Evolutionary conservation across 2,329 filamentous ascomycete genomes (phyloP).

Genomic region (Colletotrichum limetticola): DNA sequence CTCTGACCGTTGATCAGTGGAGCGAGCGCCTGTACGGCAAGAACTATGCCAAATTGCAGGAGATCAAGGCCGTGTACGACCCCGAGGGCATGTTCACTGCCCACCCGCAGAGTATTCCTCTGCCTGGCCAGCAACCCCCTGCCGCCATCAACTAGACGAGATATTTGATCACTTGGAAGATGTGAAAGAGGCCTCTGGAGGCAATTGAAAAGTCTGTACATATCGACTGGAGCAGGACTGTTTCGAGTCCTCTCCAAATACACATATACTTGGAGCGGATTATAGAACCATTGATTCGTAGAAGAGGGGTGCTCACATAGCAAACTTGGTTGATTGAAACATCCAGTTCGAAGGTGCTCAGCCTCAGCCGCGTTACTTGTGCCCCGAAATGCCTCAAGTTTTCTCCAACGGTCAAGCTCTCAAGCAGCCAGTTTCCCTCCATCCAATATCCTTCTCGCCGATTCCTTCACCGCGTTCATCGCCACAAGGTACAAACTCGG

Average conservation of each 20-base stretch:
- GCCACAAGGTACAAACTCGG: slow-evolving; percentile 56
- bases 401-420: background rate
- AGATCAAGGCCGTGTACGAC: slow-evolving; percentile 33
- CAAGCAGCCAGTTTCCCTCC: slow-evolving; percentile 33
- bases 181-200: too few species aligned
- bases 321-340: background rate
- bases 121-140: slow-evolving; percentile 27
- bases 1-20: slow-evolving; percentile 29
- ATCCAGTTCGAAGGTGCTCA: background rate
- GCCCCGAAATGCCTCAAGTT: background rate
- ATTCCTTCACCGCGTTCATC: slow-evolving; percentile 49
- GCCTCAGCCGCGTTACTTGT: background rate
- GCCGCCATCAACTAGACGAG: slow-evolving; percentile 15
- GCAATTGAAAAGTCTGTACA: background rate
- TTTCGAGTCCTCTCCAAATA: background rate
- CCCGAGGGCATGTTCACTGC: slow-evolving; percentile 36
- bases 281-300: background rate
- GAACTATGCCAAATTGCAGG: slow-evolving; percentile 31
- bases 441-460: slow-evolving; percentile 44
- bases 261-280: background rate
- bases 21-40: slow-evolving; percentile 33
- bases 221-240: background rate
- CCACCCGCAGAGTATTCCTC: slow-evolving; percentile 33
- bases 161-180: background rate
- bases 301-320: background rate